These are phyloP conservation scores for Aaosphaeria arxii DNA, from an alignment of 2,329 filamentous ascomycete genomes.

Conservation along the genomic window DNA sequence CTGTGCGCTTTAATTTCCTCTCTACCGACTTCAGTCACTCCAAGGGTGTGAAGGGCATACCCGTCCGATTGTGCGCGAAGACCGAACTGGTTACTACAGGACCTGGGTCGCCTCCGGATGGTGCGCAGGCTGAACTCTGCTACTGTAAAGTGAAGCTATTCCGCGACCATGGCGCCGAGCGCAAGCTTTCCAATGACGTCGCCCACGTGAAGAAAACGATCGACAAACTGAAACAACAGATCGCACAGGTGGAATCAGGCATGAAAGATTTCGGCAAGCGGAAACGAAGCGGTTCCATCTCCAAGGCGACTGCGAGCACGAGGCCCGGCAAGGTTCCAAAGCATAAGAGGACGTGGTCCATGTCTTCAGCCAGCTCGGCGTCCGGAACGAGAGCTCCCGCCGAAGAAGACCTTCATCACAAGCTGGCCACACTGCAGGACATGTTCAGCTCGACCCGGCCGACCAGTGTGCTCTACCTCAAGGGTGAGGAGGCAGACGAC, in stretches of 20 bases:
- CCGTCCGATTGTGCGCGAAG: constrained; percentile 88
- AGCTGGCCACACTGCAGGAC: constrained; percentile 74
- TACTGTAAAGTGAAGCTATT: constrained; percentile 98
- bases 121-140: constrained; percentile 66
- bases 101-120: constrained; percentile 43
- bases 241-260: constrained; percentile 67
- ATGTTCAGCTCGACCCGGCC: constrained; percentile 85
- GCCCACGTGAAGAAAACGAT: constrained; percentile 95
- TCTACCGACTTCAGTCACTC: constrained; percentile 99
- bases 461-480: constrained; percentile 73
- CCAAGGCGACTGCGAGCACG: constrained; percentile 47
- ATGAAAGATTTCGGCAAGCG: constrained; percentile 60
- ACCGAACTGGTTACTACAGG: constrained; percentile 65
- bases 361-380: constrained; percentile 65
- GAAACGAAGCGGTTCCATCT: constrained; percentile 56
- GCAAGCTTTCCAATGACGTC: constrained; percentile 91
- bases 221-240: constrained; percentile 93
- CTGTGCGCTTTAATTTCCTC: constrained; percentile 95
- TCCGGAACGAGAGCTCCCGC: constrained; percentile 42
- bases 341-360: constrained; percentile 93
- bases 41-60: constrained; percentile 97
- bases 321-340: constrained; percentile 80
- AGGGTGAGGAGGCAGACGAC: constrained; percentile 75
- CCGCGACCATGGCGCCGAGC: constrained; percentile 90
- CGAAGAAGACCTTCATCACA: constrained; percentile 73